Percentiles rank a stretch among this genome's conserved stretches.
Conservation (phyloP, 129 eudicot species). For the Ambrosia trifida region DNA sequence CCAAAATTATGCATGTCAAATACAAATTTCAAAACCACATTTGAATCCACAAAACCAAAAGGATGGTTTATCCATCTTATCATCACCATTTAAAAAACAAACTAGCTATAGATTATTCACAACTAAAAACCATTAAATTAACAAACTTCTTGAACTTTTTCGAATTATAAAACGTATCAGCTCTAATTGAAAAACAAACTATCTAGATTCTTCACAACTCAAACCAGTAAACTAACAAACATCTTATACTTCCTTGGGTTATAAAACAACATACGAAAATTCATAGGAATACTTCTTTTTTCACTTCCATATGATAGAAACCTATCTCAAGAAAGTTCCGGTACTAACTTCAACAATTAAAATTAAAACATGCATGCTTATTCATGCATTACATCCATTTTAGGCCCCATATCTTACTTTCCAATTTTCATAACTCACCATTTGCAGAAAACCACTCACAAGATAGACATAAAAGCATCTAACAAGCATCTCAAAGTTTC, state of each 20-base stretch:
- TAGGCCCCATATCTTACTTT: background rate
- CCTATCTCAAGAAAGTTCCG: background rate
- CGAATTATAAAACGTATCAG: background rate
- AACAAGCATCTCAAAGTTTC: conserved; percentile 3
- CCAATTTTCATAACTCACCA: background rate
- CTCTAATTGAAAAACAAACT: background rate
- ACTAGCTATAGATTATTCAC: background rate
- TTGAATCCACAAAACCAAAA: background rate
- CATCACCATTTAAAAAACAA: background rate
- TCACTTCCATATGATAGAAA: background rate
- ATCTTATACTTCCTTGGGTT: background rate
- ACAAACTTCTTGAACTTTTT: background rate
- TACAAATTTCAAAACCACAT: background rate
- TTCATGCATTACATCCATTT: background rate
- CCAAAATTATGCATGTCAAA: background rate
- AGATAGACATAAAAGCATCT: background rate
- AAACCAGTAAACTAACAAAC: background rate
- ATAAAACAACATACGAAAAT: background rate
- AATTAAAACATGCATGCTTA: background rate
- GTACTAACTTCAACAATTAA: background rate
- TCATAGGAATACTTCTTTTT: background rate
- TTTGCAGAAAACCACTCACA: background rate
- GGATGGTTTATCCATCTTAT: background rate
- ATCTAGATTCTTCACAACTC: background rate
- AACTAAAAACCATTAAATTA: background rate